Base-by-base conservation (phyloP, 2,329 filamentous ascomycete species). In the Didymella lethalis region DNA sequence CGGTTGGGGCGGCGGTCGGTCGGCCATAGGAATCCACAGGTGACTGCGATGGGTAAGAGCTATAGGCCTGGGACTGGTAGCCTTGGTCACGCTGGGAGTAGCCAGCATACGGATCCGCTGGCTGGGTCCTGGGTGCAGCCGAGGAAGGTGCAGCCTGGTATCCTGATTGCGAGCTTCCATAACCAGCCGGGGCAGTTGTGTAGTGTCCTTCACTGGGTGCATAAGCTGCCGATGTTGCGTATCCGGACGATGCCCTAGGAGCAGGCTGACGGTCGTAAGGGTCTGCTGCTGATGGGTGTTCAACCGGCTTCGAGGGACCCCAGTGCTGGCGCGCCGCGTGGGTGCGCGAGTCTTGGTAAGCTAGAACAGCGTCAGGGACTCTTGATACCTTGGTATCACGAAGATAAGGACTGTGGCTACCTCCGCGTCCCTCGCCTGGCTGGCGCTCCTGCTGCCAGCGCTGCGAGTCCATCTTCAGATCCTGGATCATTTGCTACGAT, bases 391-490 rank as follows among this genome's bases (percentile, higher is more conserved):
- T 75, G 62, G 69, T 70, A 70, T 72, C 71, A 68, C 70, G 71
- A 70, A 70, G 67, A 64, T 74, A 74, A 74, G 75, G 74, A 75
- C 68, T 70, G 51, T 70, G 68, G 62, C 78, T 83, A 82, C 81
- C 81, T 81, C 81, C 80, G 78, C 80, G 74, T 72, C 68, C 63
- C 50, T 77, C 69, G 62, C 63, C 67, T 60, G 72, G 71, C 61
- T 69, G 70, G 38, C 68, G 68, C 51, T 75, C 72, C 44, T 72
- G 64, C 51, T 70, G 72, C 81, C 80, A 83, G 62, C 79, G 77
- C 60, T 76, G 75, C 48, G 81, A 82, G 59, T 83, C 81, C 71
- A 76, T 67, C 64, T 78, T 79, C 69, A 83, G 68, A 65, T 83
- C 81, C 66, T 77, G 74, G 59, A 83, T 80, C 81, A 83, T 83